phyloP scores from a whole-genome alignment of 495 filamentous ascomycete genomes.

The Penicillium diatomitis region DNA sequence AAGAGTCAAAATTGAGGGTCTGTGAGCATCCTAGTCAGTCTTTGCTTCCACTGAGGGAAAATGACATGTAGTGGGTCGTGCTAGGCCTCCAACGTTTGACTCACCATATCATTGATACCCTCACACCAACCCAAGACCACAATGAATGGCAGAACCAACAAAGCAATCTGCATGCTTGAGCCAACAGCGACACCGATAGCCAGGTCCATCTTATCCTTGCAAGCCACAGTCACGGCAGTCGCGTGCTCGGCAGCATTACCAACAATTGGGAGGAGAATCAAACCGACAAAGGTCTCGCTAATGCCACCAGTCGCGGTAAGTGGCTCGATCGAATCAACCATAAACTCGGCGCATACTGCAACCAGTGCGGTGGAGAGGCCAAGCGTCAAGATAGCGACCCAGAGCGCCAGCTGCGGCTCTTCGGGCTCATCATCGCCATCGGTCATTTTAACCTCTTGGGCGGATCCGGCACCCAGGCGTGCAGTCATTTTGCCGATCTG shows the following conservation, averaged over 20 bases:
- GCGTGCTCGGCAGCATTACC: constrained; percentile 85
- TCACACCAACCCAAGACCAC: constrained; percentile 78
- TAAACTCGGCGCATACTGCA: constrained; percentile 82
- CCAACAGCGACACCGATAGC: constrained; percentile 79
- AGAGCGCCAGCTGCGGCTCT: constrained; percentile 59
- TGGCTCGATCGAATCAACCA: constrained; percentile 70
- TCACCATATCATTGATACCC: constrained; percentile 37
- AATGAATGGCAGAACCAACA: constrained; percentile 68
- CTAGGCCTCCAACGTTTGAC: not conserved
- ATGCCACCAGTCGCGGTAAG: constrained; percentile 49
- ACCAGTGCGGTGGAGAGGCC: constrained; percentile 66
- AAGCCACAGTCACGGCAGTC: constrained; percentile 75
- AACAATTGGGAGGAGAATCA: constrained; percentile 83
- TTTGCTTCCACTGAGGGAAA: too few relatives aligned
- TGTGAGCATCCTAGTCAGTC: constrained; percentile 14
- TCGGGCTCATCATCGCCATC: constrained; percentile 55
- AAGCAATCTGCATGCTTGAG: constrained; percentile 78
- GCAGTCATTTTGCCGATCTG: constrained; percentile 47
- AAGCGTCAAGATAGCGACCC: constrained; percentile 62
- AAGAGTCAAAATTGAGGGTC: constrained; percentile 72
- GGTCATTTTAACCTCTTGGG: constrained; percentile 36
- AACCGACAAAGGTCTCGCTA: constrained; percentile 68
- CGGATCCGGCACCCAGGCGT: constrained; percentile 28
- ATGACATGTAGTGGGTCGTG: too few relatives aligned
- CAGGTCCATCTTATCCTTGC: constrained; percentile 88